phyloP scores from a whole-genome alignment of 2,329 filamentous ascomycete genomes.

The Raffaelea albimanens region DNA sequence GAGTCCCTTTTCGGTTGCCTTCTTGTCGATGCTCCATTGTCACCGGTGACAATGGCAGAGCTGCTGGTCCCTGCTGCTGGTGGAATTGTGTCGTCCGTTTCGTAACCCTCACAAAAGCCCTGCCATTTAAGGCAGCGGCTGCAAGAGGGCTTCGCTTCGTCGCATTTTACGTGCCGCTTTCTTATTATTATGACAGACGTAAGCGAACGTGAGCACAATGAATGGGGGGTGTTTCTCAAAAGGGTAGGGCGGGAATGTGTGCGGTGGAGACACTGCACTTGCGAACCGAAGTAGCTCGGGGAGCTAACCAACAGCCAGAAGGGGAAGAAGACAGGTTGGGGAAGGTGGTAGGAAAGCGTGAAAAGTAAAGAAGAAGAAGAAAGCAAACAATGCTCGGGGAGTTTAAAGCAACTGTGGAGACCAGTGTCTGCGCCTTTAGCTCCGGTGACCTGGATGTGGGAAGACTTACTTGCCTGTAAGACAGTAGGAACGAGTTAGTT shows the following conservation, averaged over 20 bases:
- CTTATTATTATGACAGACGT: not conserved
- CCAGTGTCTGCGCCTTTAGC: too few species aligned
- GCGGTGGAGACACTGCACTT: too few species aligned
- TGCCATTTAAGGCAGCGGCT: constrained; percentile 20
- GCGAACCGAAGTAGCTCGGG: too few species aligned
- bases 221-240: too few species aligned
- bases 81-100: not conserved
- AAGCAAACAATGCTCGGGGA: not conserved
- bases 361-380: not conserved
- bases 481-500: not conserved
- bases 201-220: not conserved
- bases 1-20: not conserved
- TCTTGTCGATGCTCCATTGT: not conserved
- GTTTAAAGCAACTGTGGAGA: not conserved
- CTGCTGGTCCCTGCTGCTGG: not conserved
- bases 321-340: too few species aligned
- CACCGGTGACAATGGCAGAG: not conserved
- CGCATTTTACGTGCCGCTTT: constrained; percentile 17
- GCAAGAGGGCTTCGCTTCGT: constrained; percentile 21
- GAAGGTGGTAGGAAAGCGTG: not conserved
- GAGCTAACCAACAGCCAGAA: too few species aligned
- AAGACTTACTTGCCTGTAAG: not conserved
- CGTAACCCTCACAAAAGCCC: constrained; percentile 22
- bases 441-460: not conserved
- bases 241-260: too few species aligned